A percentile compares a stretch with the other conserved stretches of the same genome.
Conservation (phyloP, 1,284 basidiomycete genomes). For the Cryptococcus sp. region DNA sequence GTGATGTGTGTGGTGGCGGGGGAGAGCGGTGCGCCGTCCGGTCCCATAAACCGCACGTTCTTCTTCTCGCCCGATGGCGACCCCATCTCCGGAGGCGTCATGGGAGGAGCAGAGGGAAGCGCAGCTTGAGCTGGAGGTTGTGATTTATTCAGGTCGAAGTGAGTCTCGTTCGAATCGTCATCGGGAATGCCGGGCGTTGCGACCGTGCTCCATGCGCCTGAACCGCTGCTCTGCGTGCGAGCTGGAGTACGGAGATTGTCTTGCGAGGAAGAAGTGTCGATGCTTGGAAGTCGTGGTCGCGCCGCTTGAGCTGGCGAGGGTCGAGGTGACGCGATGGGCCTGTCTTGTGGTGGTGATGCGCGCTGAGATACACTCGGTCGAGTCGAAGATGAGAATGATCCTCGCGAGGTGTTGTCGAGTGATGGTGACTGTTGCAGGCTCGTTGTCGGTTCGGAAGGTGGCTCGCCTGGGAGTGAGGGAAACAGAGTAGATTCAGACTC, state of each 20-base stretch:
- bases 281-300: slow-evolving; percentile 20
- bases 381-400: slow-evolving; percentile 24
- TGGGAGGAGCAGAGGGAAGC: slow-evolving; percentile 16
- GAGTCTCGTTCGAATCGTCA: slow-evolving; percentile 22
- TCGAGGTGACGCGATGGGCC: slow-evolving; percentile 22
- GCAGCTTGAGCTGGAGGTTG: background rate
- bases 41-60: slow-evolving; percentile 49
- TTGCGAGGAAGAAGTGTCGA: slow-evolving; percentile 13
- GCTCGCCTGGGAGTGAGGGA: slow-evolving; percentile 25
- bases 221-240: slow-evolving; percentile 17
- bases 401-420: slow-evolving; percentile 3
- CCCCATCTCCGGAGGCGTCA: slow-evolving; percentile 10
- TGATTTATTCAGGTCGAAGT: slow-evolving; percentile 22
- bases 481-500: slow-evolving; percentile 28
- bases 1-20: slow-evolving; percentile 42
- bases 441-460: slow-evolving; percentile 9
- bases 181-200: slow-evolving; percentile 50
- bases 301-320: slow-evolving; percentile 20
- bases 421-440: background rate
- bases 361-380: slow-evolving; percentile 15
- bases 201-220: slow-evolving; percentile 47
- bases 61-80: slow-evolving; percentile 31
- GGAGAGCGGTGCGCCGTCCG: slow-evolving; percentile 49
- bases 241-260: slow-evolving; percentile 8
- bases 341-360: slow-evolving; percentile 6